Base-by-base conservation (phyloP, 805 yeast species). In the Ogataea saltuana region DNA sequence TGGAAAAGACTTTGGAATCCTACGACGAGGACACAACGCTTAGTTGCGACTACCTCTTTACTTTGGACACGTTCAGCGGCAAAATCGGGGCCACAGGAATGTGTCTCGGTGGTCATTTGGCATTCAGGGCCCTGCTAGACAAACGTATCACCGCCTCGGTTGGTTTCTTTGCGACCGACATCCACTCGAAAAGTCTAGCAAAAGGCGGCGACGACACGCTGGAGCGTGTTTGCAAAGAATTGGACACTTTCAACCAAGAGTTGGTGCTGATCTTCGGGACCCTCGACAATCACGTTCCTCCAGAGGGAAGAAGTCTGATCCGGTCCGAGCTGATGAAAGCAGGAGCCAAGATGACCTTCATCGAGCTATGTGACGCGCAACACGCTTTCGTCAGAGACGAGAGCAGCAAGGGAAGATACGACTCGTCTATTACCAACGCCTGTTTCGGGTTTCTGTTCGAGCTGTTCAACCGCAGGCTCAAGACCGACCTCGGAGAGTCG, bases 101-200 rank as follows among this genome's bases (percentile, higher is more conserved):
- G 93, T 86, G 95, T 61, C 74, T 85, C 27, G 93, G 93, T 16
- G 95, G 93, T 1, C 93, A 85, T 59, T 68, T 85, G 54, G 91
- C 93, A 1, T 83, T 75, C 66, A 70, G 95, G 51, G 72, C 81
- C 2, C 80, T 83, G 2, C 69, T 84, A 51, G 88, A 85, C 56
- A 68, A 72, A 27, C 65, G 88, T 44, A 78, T 85, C 33, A 67
- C 69, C 10, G 88, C 90, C 13, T 74, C 83, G 9, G 85, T 84
- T 15, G 80, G 89, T 48, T 85, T 84, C 65, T 85, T 85, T 67
- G 86, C 88, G 11, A 85, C 95, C 5, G 93, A 85, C 56, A 81
- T 86, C 57, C 93, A 86, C 59, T 71, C 71, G 46, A 81, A 74
- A 55, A 75, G 82, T 6, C 64, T 86, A 39, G 93, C 89, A 11